Base-by-base conservation (phyloP, 352 stramenopile genomes). In the Phytophthora syringae region DNA sequence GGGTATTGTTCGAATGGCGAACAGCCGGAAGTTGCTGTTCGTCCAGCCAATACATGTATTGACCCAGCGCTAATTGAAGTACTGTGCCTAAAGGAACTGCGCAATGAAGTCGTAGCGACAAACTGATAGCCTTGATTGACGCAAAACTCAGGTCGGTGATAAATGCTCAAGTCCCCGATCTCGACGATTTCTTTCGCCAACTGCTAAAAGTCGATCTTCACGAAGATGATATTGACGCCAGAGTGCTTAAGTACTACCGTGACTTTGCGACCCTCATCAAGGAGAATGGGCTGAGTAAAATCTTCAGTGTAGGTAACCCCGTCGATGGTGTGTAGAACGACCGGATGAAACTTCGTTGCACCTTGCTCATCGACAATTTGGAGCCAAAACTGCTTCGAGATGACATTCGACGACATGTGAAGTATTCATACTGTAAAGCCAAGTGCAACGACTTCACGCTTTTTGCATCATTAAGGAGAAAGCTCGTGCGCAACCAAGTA, bases 201-300 rank as follows among this genome's bases (percentile, higher is more conserved):
- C 5, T 48, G 16, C 25, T 73, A 6, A 61, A 60, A 13, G 52
- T 73, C 16, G 55, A 65, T 32, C 45, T 70, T 15, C 32, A 30
- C 6, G 53, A 64, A 24, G 40, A 71, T 24, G 37, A 58, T 16
- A 56, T 49, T 52, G 50, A 71, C 16, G 42, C 30, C 18, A 43
- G 54, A 25, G 42, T 65, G 16, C 60, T 65, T 1, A 71, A 62
- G 27, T 66, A 61, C n/a, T 61, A 62, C 12, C 32, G 55, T 18
- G 40, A 59, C 5, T 58, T 58, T 42, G 7, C 58, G 9, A 52
- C 39, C 7, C 20, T 65, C 16, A 65, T 59, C 28, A 44, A 71
- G 16, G 25, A 52, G 30, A 58, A 59, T 32, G 55, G 40, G 28
- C 13, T 58, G 0, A 34, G 12, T 0, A 27, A 52, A 2, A 39